phyloP scores from a whole-genome alignment of 106 monocot species.

The Gastrodia elata region DNA sequence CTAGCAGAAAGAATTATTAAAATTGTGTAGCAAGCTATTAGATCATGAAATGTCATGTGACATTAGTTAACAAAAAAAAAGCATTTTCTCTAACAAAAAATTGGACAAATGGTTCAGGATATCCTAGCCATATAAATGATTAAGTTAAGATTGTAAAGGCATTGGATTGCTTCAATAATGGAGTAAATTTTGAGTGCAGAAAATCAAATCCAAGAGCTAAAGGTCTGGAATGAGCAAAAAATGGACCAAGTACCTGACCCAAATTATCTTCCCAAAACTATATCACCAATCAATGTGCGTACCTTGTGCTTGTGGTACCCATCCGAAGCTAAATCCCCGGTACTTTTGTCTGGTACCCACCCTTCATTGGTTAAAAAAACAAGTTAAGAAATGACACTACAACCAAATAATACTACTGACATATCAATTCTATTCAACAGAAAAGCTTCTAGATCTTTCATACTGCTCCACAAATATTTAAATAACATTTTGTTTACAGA shows the following conservation, averaged over 20 bases:
- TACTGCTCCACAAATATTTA: not conserved
- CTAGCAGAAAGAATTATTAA: not conserved
- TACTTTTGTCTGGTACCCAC: conserved; percentile 5
- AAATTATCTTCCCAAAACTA: too few relatives aligned
- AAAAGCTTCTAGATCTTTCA: not conserved
- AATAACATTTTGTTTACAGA: not conserved
- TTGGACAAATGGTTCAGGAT: too few relatives aligned
- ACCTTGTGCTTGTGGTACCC: conserved; percentile 53
- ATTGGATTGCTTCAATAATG: too few relatives aligned
- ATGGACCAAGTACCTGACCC: too few relatives aligned
- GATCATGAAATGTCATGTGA: not conserved
- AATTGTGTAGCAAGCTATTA: not conserved
- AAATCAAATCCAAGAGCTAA: too few relatives aligned
- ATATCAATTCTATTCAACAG: not conserved
- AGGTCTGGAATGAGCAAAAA: too few relatives aligned
- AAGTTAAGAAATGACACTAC: not conserved
- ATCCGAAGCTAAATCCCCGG: conserved; percentile 23
- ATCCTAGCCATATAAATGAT: too few relatives aligned
- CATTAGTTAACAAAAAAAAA: not conserved
- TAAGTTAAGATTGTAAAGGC: too few relatives aligned
- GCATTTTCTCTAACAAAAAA: not conserved
- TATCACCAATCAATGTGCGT: not conserved
- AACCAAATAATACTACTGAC: not conserved
- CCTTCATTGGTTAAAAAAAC: not conserved
- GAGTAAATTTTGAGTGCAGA: too few relatives aligned